phyloP scores from a whole-genome alignment of 164 flowering plant genomes.

The Vitis labrusca region DNA sequence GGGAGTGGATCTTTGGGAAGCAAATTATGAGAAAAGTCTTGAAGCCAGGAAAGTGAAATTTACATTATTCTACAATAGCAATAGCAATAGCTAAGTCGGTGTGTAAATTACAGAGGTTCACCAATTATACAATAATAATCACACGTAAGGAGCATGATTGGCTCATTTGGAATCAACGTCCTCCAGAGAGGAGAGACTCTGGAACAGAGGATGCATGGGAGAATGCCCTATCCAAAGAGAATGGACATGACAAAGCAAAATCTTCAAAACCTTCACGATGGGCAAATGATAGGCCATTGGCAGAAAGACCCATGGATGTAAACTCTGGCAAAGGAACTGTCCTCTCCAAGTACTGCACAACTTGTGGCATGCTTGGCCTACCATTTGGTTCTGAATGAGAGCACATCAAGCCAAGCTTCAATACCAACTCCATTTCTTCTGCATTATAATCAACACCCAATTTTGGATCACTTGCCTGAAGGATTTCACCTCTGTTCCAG shows the following conservation, averaged over 20 bases:
- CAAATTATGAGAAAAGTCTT: no score
- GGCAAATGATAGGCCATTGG: not conserved
- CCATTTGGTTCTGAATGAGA: slow-evolving; percentile 7
- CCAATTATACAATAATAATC: no score
- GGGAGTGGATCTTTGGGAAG: no score
- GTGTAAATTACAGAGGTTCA: no score
- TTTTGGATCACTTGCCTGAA: slow-evolving; percentile 12
- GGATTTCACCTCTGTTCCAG: slow-evolving; percentile 11
- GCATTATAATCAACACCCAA: slow-evolving; percentile 3
- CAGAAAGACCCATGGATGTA: not conserved
- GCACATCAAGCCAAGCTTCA: slow-evolving; percentile 31
- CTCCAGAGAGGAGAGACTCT: slow-evolving; percentile 11
- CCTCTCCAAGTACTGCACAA: slow-evolving; percentile 19
- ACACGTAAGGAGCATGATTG: no score
- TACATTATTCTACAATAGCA: no score
- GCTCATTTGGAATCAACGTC: slow-evolving; percentile 10
- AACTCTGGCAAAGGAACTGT: slow-evolving; percentile 13
- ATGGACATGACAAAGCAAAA: slow-evolving; percentile 13
- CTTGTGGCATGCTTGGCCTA: slow-evolving; percentile 28
- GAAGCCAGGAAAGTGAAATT: no score
- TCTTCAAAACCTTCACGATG: slow-evolving; percentile 21
- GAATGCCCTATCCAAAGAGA: slow-evolving; percentile 7
- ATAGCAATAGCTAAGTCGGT: no score
- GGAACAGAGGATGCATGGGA: slow-evolving; percentile 5
- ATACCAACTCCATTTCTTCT: slow-evolving; percentile 23